Base-by-base conservation (phyloP, 768 basidiomycete species). In the Daedaleopsis sinensis region DNA sequence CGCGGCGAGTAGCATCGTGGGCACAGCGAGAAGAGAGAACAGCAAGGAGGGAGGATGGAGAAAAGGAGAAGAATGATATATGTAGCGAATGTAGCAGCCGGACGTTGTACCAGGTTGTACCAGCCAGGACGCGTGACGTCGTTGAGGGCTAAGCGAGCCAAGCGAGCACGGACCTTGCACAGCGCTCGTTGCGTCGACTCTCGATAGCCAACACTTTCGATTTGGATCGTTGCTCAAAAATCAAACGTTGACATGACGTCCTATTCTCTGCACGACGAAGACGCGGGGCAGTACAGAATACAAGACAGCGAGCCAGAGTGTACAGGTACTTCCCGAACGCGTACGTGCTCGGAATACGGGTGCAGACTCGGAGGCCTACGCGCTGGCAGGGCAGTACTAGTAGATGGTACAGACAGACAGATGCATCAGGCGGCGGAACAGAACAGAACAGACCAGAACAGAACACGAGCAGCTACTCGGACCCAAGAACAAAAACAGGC, bases 231-330 rank as follows among this genome's bases (percentile, higher is more conserved):
- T 32, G 27, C 7, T 32, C 4, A 32, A 21, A 36, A 7, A 3
- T 32, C 4, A 32, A 21, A 36, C 39, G 52, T 38, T 39, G 16
- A 42, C 37, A 37, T 36, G 38, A 47, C n/a, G n/a, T n/a, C 53
- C 50, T 21, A 57, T 57, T 61, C 50, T 43, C 49, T 52, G 55
- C 43, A 61, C 60, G 60, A 49, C 60, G 32, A 32, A 15, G 52
- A 24, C 21, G 43, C 18, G 18, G 21, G 19, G n/a, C 15, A 11
- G 48, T 18, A 36, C 56, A 54, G 42, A 39, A 42, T 58, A 62
- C 56, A 62, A 56, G 52, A 57, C 52, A n/a, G 49, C 13, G 10
- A 18, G 51, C 51, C 36, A 51, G 48, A 56, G 55, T 52, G 38
- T 58, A 58, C 61, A 62, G 13, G 54, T 55, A 55, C 54, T 62